Base-by-base conservation (phyloP, 2,329 filamentous ascomycete species). In the Penicillium rolfsii region DNA sequence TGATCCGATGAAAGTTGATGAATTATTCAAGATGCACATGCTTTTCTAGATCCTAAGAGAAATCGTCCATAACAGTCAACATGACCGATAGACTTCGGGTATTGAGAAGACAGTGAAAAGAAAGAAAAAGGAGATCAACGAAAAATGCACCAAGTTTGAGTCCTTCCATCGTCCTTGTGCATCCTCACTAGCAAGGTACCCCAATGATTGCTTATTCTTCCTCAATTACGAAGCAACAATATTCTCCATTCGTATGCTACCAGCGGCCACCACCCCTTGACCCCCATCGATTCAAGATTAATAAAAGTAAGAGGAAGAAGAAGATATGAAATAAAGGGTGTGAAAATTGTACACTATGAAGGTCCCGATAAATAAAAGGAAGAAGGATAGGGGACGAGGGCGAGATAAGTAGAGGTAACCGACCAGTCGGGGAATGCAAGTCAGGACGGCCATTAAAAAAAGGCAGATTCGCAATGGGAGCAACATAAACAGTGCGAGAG, bases 301-400 rank as follows among this genome's bases (percentile, higher is more conserved):
- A 60, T 30, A 46, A 30, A 55, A 24, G 30, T 22, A 33, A 11
- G 28, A 57, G 30, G 58, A 54, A 54, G 58, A 41, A 40, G 57
- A 59, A 45, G 49, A 52, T 61, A 69, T 65, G 61, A 65, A 69
- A 63, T 65, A 67, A 61, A 64, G 64, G 58, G 64, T 64, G 60
- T 64, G 61, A 70, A 69, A 19, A 69, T 70, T 70, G 67, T 72
- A 71, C 69, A 72, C 71, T 72, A 71, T 69, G 70, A 71, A 64
- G 66, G 48, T 63, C 63, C 66, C 64, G 63, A 67, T 65, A 58
- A 60, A 60, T 58, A 55, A 53, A 46, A 28, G 45, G 53, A 48
- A 64, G 63, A 68, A 58, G 56, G 60, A 43, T 43, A 43, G 12
- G 35, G 38, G 36, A 55, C 60, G 52, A 64, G 48, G 24, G 43